phyloP scores from a whole-genome alignment of 768 basidiomycete species.

The Amanita subjunquillea region DNA sequence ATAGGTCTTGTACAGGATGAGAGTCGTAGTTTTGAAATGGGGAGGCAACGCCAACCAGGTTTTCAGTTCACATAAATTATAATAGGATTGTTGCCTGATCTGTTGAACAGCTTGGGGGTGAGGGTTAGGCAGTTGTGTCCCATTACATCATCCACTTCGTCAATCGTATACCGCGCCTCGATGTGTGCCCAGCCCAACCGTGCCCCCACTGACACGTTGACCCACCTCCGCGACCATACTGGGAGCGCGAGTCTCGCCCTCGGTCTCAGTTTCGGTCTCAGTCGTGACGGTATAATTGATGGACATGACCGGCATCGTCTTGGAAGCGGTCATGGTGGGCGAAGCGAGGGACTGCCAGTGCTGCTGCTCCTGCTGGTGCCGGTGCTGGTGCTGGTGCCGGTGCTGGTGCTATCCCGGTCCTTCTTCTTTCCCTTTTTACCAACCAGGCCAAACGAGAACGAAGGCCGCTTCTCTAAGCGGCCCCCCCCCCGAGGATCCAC shows the following conservation, averaged over 20 bases:
- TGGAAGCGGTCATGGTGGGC: background rate
- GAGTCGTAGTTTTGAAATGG: too few relatives aligned
- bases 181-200: constrained; percentile 8
- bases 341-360: background rate
- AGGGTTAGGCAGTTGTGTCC: background rate
- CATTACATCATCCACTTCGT: constrained; percentile 18
- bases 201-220: background rate
- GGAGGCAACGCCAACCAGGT: too few relatives aligned
- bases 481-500: background rate
- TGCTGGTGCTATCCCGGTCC: background rate
- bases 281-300: background rate
- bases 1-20: too few relatives aligned
- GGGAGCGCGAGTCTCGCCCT: too few relatives aligned
- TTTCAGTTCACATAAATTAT: too few relatives aligned
- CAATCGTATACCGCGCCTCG: constrained; percentile 22
- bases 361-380: too few relatives aligned
- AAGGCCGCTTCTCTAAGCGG: background rate
- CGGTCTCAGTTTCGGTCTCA: background rate
- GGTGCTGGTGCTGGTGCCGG: too few relatives aligned
- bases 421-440: constrained; percentile 6
- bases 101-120: too few relatives aligned
- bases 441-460: background rate
- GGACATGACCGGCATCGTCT: background rate
- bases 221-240: background rate
- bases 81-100: too few relatives aligned